Evolutionary conservation across 1,284 basidiomycete species (phyloP).

Genomic region (Puccinia hordei): DNA sequence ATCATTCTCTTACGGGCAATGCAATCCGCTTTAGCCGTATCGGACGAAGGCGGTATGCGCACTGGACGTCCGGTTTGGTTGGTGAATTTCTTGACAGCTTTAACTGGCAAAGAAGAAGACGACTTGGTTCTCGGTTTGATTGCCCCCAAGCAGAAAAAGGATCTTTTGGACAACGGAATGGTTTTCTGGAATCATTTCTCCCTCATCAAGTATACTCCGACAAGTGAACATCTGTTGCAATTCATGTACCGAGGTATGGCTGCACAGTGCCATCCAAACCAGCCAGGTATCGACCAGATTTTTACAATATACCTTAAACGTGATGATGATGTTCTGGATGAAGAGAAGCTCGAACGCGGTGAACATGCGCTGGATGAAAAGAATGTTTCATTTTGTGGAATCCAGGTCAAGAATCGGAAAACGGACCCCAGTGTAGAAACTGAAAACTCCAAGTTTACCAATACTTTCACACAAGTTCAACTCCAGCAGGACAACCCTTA

Average conservation of each 20-base stretch:
- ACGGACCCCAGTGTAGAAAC: too few relatives aligned
- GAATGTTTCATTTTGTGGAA: not conserved
- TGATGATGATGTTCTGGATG: not conserved
- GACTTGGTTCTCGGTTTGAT: not conserved
- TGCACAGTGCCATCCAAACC: not conserved
- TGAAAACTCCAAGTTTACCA: not conserved
- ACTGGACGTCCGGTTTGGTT: not conserved
- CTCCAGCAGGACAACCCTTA: not conserved
- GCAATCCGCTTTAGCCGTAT: not conserved
- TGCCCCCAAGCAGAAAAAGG: too few relatives aligned
- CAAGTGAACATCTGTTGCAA: not conserved
- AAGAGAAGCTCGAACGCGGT: not conserved
- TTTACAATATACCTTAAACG: conserved; percentile 7
- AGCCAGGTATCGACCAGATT: not conserved
- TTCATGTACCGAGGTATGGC: not conserved
- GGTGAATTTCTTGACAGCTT: conserved; percentile 2
- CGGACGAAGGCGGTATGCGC: not conserved
- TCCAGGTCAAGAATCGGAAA: not conserved
- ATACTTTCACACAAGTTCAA: not conserved
- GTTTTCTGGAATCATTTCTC: conserved; percentile 10
- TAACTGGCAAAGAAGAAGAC: not conserved
- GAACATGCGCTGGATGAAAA: not conserved
- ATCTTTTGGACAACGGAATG: not conserved
- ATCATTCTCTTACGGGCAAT: not conserved
- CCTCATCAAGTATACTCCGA: not conserved